Evolutionary conservation across 1,139 yeast species (phyloP).

Genomic region (Geotrichum carabidarum): DNA sequence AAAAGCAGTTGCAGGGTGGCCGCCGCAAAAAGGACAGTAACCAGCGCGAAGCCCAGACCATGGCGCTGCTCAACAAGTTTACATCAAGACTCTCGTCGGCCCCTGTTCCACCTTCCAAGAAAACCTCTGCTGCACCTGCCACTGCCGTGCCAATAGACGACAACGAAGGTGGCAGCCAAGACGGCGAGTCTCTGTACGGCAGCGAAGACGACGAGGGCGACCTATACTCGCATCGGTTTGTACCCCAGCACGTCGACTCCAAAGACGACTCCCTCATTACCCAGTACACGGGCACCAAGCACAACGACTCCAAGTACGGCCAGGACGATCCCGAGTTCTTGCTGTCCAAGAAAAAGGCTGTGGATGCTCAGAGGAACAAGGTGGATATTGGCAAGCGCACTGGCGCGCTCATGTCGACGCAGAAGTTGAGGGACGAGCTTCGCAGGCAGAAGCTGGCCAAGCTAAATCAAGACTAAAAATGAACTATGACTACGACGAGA

Average conservation of each 20-base stretch:
- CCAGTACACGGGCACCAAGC: constrained; percentile 13
- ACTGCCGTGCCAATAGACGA: not conserved
- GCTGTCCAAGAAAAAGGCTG: not conserved
- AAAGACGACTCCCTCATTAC: constrained; percentile 15
- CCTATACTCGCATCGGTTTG: constrained; percentile 9
- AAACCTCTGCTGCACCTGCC: not conserved
- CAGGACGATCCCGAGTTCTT: constrained; percentile 13
- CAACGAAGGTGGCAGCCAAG: not conserved
- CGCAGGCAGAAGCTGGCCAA: constrained; percentile 6
- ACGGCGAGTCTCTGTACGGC: not conserved
- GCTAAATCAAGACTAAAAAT: not conserved
- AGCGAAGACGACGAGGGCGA: constrained; percentile 10
- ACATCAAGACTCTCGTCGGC: constrained; percentile 5
- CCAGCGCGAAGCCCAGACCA: constrained; percentile 16
- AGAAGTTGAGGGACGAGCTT: constrained; percentile 11
- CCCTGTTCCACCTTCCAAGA: not conserved
- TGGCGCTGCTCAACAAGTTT: constrained; percentile 15
- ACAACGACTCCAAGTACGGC: constrained; percentile 12
- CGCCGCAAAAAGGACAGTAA: constrained; percentile 3
- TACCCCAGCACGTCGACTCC: constrained; percentile 6
- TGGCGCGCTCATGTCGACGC: constrained; percentile 7
- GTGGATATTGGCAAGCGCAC: constrained; percentile 1
- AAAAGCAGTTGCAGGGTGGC: not conserved
- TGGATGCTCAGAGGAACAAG: not conserved
- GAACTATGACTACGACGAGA: too few relatives aligned